A percentile compares a stretch with the other conserved stretches of the same genome.
phyloP scores from a whole-genome alignment of 192 early-diverging fungal species.

The Funneliformis mosseae region DNA sequence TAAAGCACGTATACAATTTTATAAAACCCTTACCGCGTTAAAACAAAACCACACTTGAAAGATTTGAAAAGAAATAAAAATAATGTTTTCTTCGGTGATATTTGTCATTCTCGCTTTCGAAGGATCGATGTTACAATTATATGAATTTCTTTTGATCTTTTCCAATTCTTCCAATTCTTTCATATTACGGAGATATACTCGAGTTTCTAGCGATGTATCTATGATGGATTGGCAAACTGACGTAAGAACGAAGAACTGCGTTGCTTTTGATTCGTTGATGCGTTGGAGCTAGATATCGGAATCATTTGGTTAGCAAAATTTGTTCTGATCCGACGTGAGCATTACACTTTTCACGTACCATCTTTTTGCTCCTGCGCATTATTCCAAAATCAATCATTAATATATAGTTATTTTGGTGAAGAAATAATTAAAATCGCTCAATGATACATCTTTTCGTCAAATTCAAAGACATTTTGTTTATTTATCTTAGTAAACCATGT shows the following conservation, averaged over 20 bases:
- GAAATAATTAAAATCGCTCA: too few relatives aligned
- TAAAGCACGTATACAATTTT: neutral
- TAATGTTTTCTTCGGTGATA: slow-evolving; percentile 20
- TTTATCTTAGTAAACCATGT: too few relatives aligned
- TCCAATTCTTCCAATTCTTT: neutral
- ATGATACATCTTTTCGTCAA: too few relatives aligned
- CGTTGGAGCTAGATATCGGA: neutral
- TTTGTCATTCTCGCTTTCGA: neutral
- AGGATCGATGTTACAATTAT: neutral
- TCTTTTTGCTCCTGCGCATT: neutral
- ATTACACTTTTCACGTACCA: neutral
- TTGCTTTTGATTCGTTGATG: neutral
- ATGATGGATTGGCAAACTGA: neutral
- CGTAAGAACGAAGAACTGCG: neutral
- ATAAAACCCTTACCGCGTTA: slow-evolving; percentile 4
- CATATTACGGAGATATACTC: neutral
- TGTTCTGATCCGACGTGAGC: neutral
- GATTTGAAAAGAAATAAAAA: slow-evolving; percentile 18
- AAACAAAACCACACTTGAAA: slow-evolving; percentile 24
- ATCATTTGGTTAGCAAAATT: neutral
- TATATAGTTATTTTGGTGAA: neutral
- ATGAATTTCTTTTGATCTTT: neutral
- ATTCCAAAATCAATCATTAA: neutral
- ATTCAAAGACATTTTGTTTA: too few relatives aligned
- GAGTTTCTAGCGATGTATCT: neutral